Evolutionary conservation across 495 filamentous ascomycete genomes (phyloP), one percentile per base, ranked within the genome.

Genomic region (Penicillium soppii): DNA sequence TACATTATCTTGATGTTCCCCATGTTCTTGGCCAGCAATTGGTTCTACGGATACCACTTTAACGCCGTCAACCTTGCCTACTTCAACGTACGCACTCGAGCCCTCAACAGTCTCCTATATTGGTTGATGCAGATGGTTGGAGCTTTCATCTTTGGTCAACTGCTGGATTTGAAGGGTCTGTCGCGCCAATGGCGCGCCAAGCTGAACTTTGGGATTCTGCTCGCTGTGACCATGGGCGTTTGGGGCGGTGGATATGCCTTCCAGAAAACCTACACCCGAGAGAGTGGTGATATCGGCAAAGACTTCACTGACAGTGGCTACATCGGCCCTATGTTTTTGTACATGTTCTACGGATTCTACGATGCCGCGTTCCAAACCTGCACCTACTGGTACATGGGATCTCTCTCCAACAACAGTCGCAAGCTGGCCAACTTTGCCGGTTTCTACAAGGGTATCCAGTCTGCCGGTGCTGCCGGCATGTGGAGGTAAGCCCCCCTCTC

Each of bases 361-460:
- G 92, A 96, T 62, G 88, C 91, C 25, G 80, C 83, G 32, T 94
- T 90, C 83, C 89, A 94, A 69, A 91, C 88, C 9, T 85, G 76
- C 60, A 85, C 91, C 35, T 95, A 95, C 75, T 95, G 90, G 90
- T 89, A 87, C 71, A 96, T 97, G 88, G 92, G 92, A 27, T 85
- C 91, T 15, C 78, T 96, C 25, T 89, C 85, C 60, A 96, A 97
- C 77, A 95, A 94, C 39, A 82, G 86, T 53, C 88, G 91, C 62
- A 95, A 91, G 62, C 79, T 92, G 17, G 92, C 92, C 71, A 95
- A 96, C 74, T 88, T 94, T 60, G 84, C 90, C 26, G 92, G 92
- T 46, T 96, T 92, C 77, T 96, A 96, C 80, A 96, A 96, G 64
- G 90, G 89, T n/a, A 88, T 97, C 58, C 92, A 97, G 70, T 94